A percentile compares a stretch with the other conserved stretches of the same genome.
These are phyloP conservation scores for Lactarius sp. DNA, from an alignment of 768 basidiomycete species.

Conservation along the genomic window DNA sequence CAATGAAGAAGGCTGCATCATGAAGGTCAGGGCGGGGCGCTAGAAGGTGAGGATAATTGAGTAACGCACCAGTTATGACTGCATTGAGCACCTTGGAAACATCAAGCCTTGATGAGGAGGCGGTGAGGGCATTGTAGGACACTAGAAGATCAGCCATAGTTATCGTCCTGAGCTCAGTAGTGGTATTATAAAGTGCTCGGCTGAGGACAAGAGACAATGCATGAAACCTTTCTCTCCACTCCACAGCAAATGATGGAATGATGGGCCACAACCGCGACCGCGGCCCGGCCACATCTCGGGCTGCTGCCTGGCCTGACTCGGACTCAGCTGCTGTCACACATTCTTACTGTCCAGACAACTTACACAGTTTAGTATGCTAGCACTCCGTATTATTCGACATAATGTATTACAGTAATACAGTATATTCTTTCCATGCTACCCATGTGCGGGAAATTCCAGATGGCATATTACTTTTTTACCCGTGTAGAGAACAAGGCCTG, in stretches of 20 bases:
- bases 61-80: conserved; percentile 44
- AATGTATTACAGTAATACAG: too few species aligned
- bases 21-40: conserved; percentile 41
- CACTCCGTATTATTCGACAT: too few species aligned
- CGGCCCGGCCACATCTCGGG: background rate
- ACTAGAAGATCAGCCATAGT: conserved; percentile 45
- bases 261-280: background rate
- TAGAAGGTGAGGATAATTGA: conserved; percentile 24
- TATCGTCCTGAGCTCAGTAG: background rate
- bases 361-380: too few species aligned
- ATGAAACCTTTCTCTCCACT: conserved; percentile 1
- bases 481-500: background rate
- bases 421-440: too few species aligned
- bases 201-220: conserved; percentile 9
- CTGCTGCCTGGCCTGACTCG: too few species aligned
- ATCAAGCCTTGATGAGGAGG: conserved; percentile 30
- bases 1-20: conserved; percentile 39
- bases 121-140: conserved; percentile 39
- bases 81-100: conserved; percentile 45
- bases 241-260: background rate
- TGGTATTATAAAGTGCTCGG: background rate
- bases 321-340: too few species aligned
- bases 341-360: too few species aligned
- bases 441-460: too few species aligned
- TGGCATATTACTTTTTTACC: too few species aligned